Percentiles rank a stretch among this genome's conserved stretches.
Conservation (phyloP, 306 rosid genomes). For the Cicer judaicum region DNA sequence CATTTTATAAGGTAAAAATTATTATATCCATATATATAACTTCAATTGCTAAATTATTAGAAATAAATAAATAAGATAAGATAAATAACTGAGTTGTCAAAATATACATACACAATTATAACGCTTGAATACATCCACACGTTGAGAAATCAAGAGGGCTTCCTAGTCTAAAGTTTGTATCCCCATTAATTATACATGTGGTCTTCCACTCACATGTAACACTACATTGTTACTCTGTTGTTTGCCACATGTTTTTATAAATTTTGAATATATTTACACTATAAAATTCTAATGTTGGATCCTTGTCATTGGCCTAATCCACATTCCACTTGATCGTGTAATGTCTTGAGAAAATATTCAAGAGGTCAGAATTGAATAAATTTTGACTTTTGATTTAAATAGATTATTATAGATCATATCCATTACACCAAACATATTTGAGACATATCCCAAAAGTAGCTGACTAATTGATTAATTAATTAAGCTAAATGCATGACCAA, state of each 20-base stretch:
- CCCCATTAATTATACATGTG: slow-evolving; percentile 43
- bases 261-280: slow-evolving; percentile 22
- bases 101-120: background rate
- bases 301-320: slow-evolving; percentile 70
- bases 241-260: slow-evolving; percentile 53
- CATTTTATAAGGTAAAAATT: no score
- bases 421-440: slow-evolving; percentile 32
- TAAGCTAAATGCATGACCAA: slow-evolving; percentile 37
- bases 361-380: slow-evolving; percentile 23
- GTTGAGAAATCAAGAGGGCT: background rate
- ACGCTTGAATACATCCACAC: background rate
- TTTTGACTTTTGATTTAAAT: slow-evolving; percentile 3
- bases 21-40: no score
- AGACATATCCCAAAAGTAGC: slow-evolving; percentile 34
- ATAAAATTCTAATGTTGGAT: slow-evolving; percentile 47
- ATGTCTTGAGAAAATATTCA: slow-evolving; percentile 33
- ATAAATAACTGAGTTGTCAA: no score
- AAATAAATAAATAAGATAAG: no score
- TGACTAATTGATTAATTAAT: slow-evolving; percentile 9
- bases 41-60: no score
- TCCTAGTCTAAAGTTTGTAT: slow-evolving; percentile 36
- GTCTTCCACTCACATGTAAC: slow-evolving; percentile 46
- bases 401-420: slow-evolving; percentile 36
- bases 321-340: slow-evolving; percentile 35
- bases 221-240: slow-evolving; percentile 33